These are phyloP conservation scores for Arabidopsis thaliana DNA, from an alignment of 345 rosid species.

Conservation along the genomic window TAIR10.1 NC_003076.8:6696001-6696500, in stretches of 20 bases:
- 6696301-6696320: not conserved
- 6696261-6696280: conserved; percentile 8
- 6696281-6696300: not conserved
- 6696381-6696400: conserved; percentile 99
- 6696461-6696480: conserved; percentile 77
- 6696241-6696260: not conserved
- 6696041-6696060: conserved; percentile 87
- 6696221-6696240: conserved; percentile 99
- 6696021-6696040: conserved; percentile 88
- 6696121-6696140: not conserved
- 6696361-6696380: conserved; percentile 93
- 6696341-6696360: conserved; percentile 85
- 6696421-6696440: conserved; percentile 76
- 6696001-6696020: conserved; percentile 88
- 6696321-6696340: conserved; percentile 72
- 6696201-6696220: conserved; percentile 94
- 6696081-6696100: conserved; percentile 18
- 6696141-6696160: conserved; percentile 91
- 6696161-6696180: conserved; percentile 96
- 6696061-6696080: conserved; percentile 24
- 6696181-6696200: conserved; percentile 96
- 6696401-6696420: conserved; percentile 90
- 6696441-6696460: conserved; percentile 93
- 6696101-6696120: not conserved
- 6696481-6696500: conserved; percentile 33